These are phyloP conservation scores for Ophiostoma novo-ulmi DNA, from an alignment of 2,329 filamentous ascomycete genomes.

Conservation along the genomic window DNA sequence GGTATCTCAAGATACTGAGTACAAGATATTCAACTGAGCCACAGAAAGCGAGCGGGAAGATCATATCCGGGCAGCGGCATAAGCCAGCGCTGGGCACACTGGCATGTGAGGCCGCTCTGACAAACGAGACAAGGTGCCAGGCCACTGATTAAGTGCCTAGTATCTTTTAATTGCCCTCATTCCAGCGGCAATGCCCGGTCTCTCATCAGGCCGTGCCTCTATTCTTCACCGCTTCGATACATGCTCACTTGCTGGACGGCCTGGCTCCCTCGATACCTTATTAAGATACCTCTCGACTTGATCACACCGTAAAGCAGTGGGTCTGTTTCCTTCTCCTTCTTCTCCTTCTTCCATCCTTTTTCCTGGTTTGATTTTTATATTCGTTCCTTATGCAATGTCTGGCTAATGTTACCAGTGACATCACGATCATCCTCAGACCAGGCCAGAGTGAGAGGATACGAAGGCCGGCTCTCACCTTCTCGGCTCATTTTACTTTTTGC, in stretches of 20 bases:
- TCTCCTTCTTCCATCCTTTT: not conserved
- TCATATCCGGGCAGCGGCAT: not conserved
- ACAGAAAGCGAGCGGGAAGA: not conserved
- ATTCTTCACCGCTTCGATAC: not conserved
- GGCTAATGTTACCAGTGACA: conserved; percentile 19
- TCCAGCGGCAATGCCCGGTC: not conserved
- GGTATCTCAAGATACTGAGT: no score
- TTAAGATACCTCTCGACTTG: not conserved
- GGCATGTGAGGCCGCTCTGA: not conserved
- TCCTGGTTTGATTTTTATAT: conserved; percentile 12
- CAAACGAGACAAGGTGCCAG: no score
- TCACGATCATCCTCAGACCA: conserved; percentile 20
- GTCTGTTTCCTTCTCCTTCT: not conserved
- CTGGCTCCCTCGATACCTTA: no score
- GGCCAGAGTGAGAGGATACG: not conserved
- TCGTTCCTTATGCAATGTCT: conserved; percentile 3
- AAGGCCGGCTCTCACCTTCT: not conserved
- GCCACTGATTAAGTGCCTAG: not conserved
- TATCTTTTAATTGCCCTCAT: not conserved
- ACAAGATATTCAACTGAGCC: no score
- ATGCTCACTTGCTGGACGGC: no score
- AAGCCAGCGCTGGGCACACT: not conserved
- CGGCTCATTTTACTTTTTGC: not conserved
- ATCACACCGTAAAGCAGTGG: conserved; percentile 10
- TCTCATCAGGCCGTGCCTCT: not conserved